Conservation (phyloP, 495 filamentous ascomycete species). For the Neurospora sp. region DNA sequence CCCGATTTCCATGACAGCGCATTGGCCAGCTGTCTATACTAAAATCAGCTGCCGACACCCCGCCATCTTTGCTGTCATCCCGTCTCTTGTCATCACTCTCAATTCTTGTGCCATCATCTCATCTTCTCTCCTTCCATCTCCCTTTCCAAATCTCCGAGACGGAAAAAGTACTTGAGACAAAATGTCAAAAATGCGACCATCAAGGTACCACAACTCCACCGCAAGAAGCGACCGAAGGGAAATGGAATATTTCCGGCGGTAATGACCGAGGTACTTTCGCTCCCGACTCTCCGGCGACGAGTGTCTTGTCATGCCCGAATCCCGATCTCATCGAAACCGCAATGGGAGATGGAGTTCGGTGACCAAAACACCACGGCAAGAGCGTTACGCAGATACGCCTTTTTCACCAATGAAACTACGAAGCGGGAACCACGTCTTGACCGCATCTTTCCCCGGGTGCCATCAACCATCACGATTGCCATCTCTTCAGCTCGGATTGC, state of each 20-base stretch:
- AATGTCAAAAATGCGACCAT: neutral
- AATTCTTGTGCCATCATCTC: neutral
- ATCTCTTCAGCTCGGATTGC: neutral
- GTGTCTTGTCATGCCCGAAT: neutral
- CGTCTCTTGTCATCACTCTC: neutral
- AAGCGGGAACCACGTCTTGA: neutral
- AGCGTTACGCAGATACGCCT: neutral
- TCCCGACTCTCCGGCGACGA: neutral
- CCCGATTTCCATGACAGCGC: neutral
- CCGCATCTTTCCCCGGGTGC: neutral
- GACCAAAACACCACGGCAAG: neutral
- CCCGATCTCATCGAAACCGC: neutral
- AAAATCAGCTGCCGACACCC: neutral
- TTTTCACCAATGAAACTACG: neutral
- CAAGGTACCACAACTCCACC: neutral
- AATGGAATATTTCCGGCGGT: neutral
- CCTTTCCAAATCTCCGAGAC: neutral
- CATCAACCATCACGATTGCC: neutral
- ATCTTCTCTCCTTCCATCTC: neutral
- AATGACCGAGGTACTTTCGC: neutral
- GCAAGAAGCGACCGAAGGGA: neutral
- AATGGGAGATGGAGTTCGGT: neutral
- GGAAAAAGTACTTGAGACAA: neutral
- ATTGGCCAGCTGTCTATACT: neutral
- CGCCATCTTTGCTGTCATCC: neutral